Conservation (phyloP, 305 asterid genomes). For the Galium porrigens region DNA sequence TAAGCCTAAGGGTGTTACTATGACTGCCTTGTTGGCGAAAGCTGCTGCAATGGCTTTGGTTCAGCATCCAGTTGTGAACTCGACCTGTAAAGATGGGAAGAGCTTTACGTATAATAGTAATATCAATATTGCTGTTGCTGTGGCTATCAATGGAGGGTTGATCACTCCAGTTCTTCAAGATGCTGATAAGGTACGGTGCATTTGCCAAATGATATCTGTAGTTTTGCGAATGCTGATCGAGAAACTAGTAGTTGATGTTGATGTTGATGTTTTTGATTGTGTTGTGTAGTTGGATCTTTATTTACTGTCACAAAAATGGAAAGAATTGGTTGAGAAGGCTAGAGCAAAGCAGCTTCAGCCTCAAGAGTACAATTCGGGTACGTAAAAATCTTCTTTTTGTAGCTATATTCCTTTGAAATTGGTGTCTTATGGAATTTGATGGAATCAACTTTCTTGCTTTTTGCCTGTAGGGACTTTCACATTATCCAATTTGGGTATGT, state of each 20-base stretch:
- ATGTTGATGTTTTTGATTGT: slow-evolving; percentile 9
- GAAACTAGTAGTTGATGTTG: slow-evolving; percentile 1
- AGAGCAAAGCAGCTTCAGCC: slow-evolving; percentile 93
- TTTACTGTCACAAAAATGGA: slow-evolving; percentile 81
- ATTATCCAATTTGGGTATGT: slow-evolving; percentile 85
- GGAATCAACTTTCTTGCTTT: slow-evolving; percentile 2
- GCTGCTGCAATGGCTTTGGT: slow-evolving; percentile 90
- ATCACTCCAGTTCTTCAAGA: slow-evolving; percentile 97
- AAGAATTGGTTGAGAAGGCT: slow-evolving; percentile 89
- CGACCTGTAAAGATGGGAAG: slow-evolving; percentile 83
- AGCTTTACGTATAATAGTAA: slow-evolving; percentile 67
- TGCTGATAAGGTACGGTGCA: slow-evolving; percentile 63
- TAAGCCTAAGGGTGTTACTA: slow-evolving; percentile 72
- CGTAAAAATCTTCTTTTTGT: neutral
- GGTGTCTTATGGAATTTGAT: neutral
- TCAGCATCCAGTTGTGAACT: slow-evolving; percentile 88
- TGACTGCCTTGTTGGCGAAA: slow-evolving; percentile 85
- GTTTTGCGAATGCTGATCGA: neutral
- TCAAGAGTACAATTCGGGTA: slow-evolving; percentile 83
- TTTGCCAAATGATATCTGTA: neutral
- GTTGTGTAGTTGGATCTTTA: slow-evolving; percentile 73
- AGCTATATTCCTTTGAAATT: neutral
- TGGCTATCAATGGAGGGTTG: slow-evolving; percentile 79
- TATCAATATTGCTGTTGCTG: slow-evolving; percentile 82
- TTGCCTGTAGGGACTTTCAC: slow-evolving; percentile 64